These are phyloP conservation scores for Colletotrichum sansevieriae DNA, from an alignment of 2,329 filamentous ascomycete genomes.

Conservation along the genomic window DNA sequence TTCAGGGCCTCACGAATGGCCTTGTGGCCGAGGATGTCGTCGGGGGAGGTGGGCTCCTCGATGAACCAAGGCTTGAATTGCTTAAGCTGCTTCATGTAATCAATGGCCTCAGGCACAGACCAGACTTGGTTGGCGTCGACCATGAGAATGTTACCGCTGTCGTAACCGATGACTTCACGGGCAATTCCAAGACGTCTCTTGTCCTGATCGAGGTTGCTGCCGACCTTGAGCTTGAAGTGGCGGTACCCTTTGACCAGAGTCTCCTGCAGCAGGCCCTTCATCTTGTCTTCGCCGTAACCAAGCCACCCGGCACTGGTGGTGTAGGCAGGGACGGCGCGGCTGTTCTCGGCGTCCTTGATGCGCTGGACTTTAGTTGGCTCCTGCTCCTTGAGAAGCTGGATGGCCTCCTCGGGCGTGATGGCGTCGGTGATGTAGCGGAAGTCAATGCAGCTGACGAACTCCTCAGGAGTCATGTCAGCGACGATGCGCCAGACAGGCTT, in stretches of 20 bases:
- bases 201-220: constrained; percentile 79
- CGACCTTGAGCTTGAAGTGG: constrained; percentile 94
- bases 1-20: constrained; percentile 84
- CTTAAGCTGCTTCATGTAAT: constrained; percentile 84
- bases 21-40: constrained; percentile 90
- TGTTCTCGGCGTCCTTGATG: constrained; percentile 79
- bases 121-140: constrained; percentile 94
- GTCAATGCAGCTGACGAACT: constrained; percentile 90
- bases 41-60: constrained; percentile 91
- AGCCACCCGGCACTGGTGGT: constrained; percentile 93
- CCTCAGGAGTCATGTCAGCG: constrained; percentile 88
- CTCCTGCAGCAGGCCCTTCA: constrained; percentile 80
- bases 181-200: constrained; percentile 78
- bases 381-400: constrained; percentile 75
- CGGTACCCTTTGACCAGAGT: constrained; percentile 82
- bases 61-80: constrained; percentile 95
- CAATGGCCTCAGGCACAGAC: constrained; percentile 90
- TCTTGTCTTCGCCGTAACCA: constrained; percentile 90
- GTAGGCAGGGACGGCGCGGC: constrained; percentile 86
- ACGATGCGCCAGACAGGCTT: constrained; percentile 95
- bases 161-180: constrained; percentile 83
- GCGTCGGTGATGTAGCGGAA: constrained; percentile 96
- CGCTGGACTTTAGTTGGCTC: constrained; percentile 78
- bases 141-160: constrained; percentile 88
- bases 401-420: constrained; percentile 86